Percentiles rank a stretch among this genome's conserved stretches.
Conservation (phyloP, 495 filamentous ascomycete genomes). For the Penicillium coprophilum region DNA sequence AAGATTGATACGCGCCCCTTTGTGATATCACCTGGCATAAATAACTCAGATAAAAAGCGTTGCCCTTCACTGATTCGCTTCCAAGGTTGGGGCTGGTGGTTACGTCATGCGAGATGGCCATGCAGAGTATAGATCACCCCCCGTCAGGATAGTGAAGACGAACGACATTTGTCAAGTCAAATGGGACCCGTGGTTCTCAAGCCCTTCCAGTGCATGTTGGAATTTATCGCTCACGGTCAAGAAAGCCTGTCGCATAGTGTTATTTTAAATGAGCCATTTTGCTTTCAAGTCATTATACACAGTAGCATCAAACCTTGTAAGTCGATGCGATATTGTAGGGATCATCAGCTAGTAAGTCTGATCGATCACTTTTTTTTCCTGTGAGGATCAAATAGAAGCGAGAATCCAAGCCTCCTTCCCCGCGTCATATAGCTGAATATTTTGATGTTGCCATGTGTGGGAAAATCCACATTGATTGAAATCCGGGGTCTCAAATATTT, state of each 20-base stretch:
- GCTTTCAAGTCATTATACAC: too few relatives aligned
- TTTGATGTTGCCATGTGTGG: background rate
- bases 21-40: background rate
- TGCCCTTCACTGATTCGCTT: background rate
- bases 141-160: background rate
- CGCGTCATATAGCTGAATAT: background rate
- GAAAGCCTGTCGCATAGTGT: background rate
- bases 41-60: background rate
- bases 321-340: background rate
- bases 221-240: background rate
- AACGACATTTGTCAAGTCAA: background rate
- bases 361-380: background rate
- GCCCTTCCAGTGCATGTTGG: too few relatives aligned
- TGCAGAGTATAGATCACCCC: constrained; percentile 5
- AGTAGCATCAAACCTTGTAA: too few relatives aligned
- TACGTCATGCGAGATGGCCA: constrained; percentile 7
- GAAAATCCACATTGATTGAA: background rate
- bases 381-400: background rate
- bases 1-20: background rate
- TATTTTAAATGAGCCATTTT: background rate
- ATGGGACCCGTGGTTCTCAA: background rate
- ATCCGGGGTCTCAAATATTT: background rate
- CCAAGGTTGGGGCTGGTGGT: background rate
- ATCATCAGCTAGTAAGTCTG: background rate
- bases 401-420: background rate